Evolutionary conservation across 2,329 filamentous ascomycete genomes (phyloP), one percentile per base, ranked within the genome.

Genomic region (Trichoderma lentiforme): DNA sequence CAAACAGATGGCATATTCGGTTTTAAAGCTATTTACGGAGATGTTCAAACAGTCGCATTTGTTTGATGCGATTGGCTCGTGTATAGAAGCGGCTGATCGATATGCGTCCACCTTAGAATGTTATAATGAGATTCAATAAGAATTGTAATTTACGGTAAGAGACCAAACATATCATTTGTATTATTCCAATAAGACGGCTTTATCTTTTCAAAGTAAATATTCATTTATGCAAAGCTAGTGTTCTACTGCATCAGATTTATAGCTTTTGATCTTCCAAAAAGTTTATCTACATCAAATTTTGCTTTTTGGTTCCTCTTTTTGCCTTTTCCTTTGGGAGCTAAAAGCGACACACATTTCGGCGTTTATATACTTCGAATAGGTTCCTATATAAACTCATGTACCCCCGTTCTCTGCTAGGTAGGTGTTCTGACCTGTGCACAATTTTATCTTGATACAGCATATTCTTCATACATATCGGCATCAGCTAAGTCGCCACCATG

Each of bases 41-140:
- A 47, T 69, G 66, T 69, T 69, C 5, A 61, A 51, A 18, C 56
- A 69, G 36, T 69, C 66, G 28, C 66, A 69, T 61, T 36, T 61
- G n/a, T 69, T 61, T 51, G 66, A 69, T 69, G 66, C 56, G 15
- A 60, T 69, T 69, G 66, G 56, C 7, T 34, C 66, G 2, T 61
- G 66, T 28, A 69, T 69, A 32, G 66, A 69, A 2, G 66, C 56
- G 36, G 56, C 26, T 51, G 56, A 69, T 21, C 56, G 30, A 60
- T 69, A 69, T 43, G 66, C 65, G 21, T 58, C 65, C 39, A 47
- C 65, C 8, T 26, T 61, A 18, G 36, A 69, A 51, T 26, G 66
- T 51, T 58, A 61, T 39, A 32, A 39, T n/a, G 65, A 43, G 2
- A 47, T 56, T 9, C 34, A 32, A 30, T 43, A 18, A 18, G 65